phyloP scores from a whole-genome alignment of 257 asterid genomes.

The Buddleja alternifolia region DNA sequence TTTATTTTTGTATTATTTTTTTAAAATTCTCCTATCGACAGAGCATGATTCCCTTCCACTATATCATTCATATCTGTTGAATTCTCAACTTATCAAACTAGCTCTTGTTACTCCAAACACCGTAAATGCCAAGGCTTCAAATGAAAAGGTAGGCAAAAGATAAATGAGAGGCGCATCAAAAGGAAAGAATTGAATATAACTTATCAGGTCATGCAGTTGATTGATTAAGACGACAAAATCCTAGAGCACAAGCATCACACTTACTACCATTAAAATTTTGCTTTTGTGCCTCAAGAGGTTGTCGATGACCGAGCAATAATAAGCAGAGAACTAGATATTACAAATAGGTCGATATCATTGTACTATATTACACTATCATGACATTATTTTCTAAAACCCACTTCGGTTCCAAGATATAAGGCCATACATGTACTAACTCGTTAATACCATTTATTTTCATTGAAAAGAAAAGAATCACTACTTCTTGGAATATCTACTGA shows the following conservation, averaged over 20 bases:
- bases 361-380: not conserved
- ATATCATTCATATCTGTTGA: conserved; percentile 83
- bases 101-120: conserved; percentile 25
- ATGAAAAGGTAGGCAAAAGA: conserved; percentile 9
- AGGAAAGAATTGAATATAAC: not conserved
- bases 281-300: conserved; percentile 78
- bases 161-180: conserved; percentile 10
- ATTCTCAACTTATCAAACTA: conserved; percentile 35
- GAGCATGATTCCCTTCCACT: conserved; percentile 87
- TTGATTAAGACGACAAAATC: not conserved
- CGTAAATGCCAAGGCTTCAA: conserved; percentile 19
- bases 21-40: conserved; percentile 90
- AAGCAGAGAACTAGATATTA: conserved; percentile 9
- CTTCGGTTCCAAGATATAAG: not conserved
- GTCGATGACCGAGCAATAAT: conserved; percentile 79
- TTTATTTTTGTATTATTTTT: no score
- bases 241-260: conserved; percentile 23
- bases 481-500: not conserved
- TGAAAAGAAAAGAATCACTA: not conserved
- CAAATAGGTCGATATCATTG: not conserved
- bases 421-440: not conserved
- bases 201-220: conserved; percentile 5
- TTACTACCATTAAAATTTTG: conserved; percentile 83
- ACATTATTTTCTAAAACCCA: conserved; percentile 3
- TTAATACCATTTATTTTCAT: conserved; percentile 3